These are phyloP conservation scores for Xylaria polymorpha DNA, from an alignment of 2,329 filamentous ascomycete genomes.

Conservation along the genomic window DNA sequence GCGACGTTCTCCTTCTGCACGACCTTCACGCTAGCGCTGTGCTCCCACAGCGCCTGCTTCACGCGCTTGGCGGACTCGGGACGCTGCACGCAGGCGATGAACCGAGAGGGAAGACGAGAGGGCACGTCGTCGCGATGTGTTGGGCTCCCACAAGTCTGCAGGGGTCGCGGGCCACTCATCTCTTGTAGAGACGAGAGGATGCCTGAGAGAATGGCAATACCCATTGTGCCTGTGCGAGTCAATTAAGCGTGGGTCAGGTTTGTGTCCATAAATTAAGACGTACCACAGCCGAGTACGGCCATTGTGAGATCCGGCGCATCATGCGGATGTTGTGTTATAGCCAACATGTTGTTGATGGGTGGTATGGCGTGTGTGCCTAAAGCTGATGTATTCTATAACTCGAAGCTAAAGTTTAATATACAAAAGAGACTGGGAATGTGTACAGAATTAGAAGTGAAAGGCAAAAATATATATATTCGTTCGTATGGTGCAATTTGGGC, in stretches of 20 bases:
- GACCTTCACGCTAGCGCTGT: conserved; percentile 72
- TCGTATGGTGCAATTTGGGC: not conserved
- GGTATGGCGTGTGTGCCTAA: not conserved
- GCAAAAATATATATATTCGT: not conserved
- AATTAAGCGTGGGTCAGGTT: conserved; percentile 1
- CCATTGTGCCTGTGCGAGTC: conserved; percentile 75
- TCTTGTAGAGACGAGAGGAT: conserved; percentile 77
- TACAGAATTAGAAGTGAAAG: not conserved
- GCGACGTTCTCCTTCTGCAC: conserved; percentile 77
- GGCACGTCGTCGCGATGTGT: conserved; percentile 63
- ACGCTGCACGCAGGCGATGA: conserved; percentile 83
- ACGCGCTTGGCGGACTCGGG: conserved; percentile 76
- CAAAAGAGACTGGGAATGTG: not conserved
- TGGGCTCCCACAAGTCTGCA: conserved; percentile 58
- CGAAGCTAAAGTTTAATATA: not conserved
- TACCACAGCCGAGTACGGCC: conserved; percentile 85
- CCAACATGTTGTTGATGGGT: conserved; percentile 45
- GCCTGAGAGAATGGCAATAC: conserved; percentile 83
- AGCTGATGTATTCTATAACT: not conserved
- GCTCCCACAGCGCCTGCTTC: conserved; percentile 71
- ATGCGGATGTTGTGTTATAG: conserved; percentile 49
- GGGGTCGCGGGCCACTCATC: conserved; percentile 60
- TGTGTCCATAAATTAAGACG: conserved; percentile 44
- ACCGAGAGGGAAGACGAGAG: conserved; percentile 73
- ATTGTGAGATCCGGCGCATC: conserved; percentile 71